A percentile compares a stretch with the other conserved stretches of the same genome.
phyloP scores from a whole-genome alignment of 2,329 filamentous ascomycete species.

The Chaetomium olivaceum region DNA sequence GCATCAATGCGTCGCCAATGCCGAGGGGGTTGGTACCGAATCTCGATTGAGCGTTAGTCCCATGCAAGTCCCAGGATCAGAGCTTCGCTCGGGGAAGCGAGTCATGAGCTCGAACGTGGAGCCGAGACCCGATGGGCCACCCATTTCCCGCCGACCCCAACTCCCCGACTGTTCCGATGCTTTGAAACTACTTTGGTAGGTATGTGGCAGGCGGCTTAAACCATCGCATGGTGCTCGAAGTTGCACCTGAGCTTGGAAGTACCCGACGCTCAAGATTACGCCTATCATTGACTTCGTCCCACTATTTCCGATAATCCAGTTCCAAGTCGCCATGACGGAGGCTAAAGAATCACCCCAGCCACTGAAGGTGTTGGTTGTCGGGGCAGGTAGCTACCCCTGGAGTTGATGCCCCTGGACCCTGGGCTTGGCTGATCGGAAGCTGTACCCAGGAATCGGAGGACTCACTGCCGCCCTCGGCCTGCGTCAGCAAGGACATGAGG shows the following conservation, averaged over 20 bases:
- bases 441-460: slow-evolving; percentile 47
- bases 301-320: neutral
- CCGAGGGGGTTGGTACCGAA: neutral
- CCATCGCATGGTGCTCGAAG: neutral
- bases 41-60: neutral
- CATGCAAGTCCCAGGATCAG: neutral
- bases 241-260: neutral
- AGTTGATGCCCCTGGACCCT: neutral
- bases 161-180: neutral
- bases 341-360: neutral
- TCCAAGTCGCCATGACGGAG: neutral
- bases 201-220: neutral
- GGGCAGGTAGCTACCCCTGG: slow-evolving; percentile 12
- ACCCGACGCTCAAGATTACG: neutral
- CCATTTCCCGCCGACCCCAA: neutral
- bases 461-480: slow-evolving; percentile 51
- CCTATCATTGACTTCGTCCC: neutral
- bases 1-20: neutral
- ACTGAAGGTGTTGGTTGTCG: slow-evolving; percentile 17
- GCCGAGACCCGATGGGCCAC: slow-evolving; percentile 9
- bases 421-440: neutral
- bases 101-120: neutral
- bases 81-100: neutral
- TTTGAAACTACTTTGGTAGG: neutral
- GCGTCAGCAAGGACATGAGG: slow-evolving; percentile 49